phyloP scores from a whole-genome alignment of 2,329 filamentous ascomycete genomes.

The Neodidymelliopsis sp. region DNA sequence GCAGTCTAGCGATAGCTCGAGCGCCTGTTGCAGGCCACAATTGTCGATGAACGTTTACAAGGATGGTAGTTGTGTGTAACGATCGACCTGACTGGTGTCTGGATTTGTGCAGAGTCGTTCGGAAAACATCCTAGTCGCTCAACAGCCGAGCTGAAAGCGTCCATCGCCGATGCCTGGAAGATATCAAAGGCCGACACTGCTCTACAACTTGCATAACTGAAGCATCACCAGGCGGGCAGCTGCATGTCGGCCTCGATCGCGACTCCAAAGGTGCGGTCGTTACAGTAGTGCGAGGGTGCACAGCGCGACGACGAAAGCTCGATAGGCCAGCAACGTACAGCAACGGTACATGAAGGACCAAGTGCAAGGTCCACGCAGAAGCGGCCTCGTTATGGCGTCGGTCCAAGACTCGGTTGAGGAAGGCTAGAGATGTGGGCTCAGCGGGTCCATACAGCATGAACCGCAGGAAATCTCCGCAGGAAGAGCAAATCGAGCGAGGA shows the following conservation, averaged over 20 bases:
- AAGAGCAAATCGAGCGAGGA: conserved; percentile 11
- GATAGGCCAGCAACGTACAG: conserved; percentile 38
- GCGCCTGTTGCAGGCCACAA: conserved; percentile 27
- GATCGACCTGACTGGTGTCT: conserved; percentile 9
- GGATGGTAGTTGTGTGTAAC: conserved; percentile 21
- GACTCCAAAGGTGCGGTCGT: conserved; percentile 21
- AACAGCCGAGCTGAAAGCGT: conserved; percentile 12
- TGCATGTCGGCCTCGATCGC: conserved; percentile 30
- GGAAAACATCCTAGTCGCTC: conserved; percentile 14
- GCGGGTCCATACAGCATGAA: conserved; percentile 19
- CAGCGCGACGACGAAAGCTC: conserved; percentile 26
- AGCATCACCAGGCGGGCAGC: conserved; percentile 18
- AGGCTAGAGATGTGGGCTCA: conserved; percentile 14
- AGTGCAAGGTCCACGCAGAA: conserved; percentile 29
- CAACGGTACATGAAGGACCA: conserved; percentile 36
- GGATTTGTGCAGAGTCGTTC: conserved; percentile 13
- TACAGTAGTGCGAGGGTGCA: conserved; percentile 23
- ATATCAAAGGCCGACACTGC: conserved; percentile 9
- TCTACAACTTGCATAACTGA: conserved; percentile 10
- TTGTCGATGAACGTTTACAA: conserved; percentile 18
- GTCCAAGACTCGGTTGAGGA: conserved; percentile 36
- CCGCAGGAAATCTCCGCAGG: conserved; percentile 16
- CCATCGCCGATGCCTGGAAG: conserved; percentile 9
- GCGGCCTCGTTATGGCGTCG: conserved; percentile 41
- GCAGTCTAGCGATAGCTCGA: conserved; percentile 32